These are phyloP conservation scores for Puya raimondii DNA, from an alignment of 176 grass and related monocot genomes.

Conservation along the genomic window DNA sequence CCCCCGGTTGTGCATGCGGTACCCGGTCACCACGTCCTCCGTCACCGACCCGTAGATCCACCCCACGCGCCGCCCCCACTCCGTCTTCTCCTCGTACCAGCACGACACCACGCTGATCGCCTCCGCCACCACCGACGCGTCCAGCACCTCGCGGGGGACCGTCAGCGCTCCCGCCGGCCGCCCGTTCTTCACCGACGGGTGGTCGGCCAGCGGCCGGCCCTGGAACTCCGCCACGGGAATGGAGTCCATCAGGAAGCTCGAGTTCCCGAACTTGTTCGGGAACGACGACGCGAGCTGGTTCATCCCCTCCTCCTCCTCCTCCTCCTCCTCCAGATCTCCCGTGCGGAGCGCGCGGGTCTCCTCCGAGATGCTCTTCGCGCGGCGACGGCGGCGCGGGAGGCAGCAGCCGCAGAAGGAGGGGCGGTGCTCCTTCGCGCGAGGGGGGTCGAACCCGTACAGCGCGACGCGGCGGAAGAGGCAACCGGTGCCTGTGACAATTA, in stretches of 20 bases:
- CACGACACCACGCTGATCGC: constrained; percentile 93
- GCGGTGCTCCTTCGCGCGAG: constrained; percentile 65
- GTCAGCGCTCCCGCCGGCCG: constrained; percentile 76
- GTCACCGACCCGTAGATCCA: constrained; percentile 98
- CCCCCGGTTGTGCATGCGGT: constrained; percentile 93
- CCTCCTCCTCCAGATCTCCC: constrained; percentile 65
- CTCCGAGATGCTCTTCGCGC: constrained; percentile 27
- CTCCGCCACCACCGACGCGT: constrained; percentile 86
- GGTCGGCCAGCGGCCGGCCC: constrained; percentile 81
- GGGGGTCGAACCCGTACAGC: constrained; percentile 88
- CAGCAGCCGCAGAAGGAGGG: constrained; percentile 57
- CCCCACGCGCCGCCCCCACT: constrained; percentile 80
- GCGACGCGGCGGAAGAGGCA: constrained; percentile 97
- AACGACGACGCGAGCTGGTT: constrained; percentile 56
- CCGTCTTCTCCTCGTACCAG: constrained; percentile 99
- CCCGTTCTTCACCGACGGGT: constrained; percentile 84
- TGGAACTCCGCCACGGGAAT: constrained; percentile 95
- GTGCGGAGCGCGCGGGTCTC: constrained; percentile 81
- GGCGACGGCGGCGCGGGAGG: constrained; percentile 33
- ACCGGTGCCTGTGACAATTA: constrained; percentile 30
- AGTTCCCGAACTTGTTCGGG: constrained; percentile 91
- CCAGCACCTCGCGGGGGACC: constrained; percentile 69
- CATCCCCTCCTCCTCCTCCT: constrained; percentile 58
- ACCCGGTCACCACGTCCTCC: constrained; percentile 96
- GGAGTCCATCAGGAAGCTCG: constrained; percentile 85